Evolutionary conservation across 345 rosid genomes (phyloP).

Genomic region (Pistacia atlantica): DNA sequence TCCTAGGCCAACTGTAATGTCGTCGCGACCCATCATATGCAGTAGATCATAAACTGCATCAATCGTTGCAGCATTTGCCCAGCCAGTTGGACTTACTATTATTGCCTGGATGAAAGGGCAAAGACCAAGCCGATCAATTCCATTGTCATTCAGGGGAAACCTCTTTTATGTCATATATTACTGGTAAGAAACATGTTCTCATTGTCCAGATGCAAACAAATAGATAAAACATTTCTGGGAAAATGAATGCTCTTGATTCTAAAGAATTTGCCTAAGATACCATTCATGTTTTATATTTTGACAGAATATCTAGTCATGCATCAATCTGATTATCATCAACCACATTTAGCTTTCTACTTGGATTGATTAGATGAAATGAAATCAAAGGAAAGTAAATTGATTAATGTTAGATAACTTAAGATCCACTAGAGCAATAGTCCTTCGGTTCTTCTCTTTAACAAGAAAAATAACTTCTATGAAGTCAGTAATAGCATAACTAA

Average conservation of each 20-base stretch:
- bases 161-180: conserved; percentile 7
- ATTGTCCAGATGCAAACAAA: background rate
- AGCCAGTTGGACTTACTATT: conserved; percentile 80
- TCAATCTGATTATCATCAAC: background rate
- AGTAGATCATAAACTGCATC: conserved; percentile 81
- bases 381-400: background rate
- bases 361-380: background rate
- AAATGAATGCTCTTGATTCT: background rate
- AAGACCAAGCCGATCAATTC: background rate
- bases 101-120: conserved; percentile 56
- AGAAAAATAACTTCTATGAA: background rate
- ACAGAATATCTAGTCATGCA: background rate
- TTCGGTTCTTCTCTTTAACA: background rate
- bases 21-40: conserved; percentile 99
- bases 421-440: background rate
- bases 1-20: conserved; percentile 85
- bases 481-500: too few relatives aligned
- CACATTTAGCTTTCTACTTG: background rate
- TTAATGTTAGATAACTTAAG: background rate
- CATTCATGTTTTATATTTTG: background rate
- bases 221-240: background rate
- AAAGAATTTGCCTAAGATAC: background rate
- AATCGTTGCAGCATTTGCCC: conserved; percentile 95
- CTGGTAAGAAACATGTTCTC: background rate
- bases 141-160: conserved; percentile 24